Conservation (phyloP, 495 filamentous ascomycete genomes). For the Hypoxylon fuscum region DNA sequence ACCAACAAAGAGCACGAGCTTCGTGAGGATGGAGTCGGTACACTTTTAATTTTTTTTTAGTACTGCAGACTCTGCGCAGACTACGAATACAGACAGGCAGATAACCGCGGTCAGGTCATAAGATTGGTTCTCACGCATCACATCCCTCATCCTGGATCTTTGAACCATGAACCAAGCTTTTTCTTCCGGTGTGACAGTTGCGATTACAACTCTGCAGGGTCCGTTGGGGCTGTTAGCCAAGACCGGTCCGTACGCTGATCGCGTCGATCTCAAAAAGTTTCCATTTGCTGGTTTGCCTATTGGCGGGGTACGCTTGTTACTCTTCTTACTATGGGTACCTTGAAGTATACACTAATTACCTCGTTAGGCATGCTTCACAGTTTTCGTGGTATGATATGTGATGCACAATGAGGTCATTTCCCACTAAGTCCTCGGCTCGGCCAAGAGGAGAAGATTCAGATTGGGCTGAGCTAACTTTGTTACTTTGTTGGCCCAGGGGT, state of each 20-base stretch:
- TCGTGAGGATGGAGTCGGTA: conserved; percentile 17
- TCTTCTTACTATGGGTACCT: background rate
- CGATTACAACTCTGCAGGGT: conserved; percentile 27
- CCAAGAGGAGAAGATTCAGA: conserved; percentile 25
- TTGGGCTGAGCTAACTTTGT: conserved; percentile 25
- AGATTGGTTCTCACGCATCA: conserved; percentile 8
- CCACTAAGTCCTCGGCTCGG: conserved; percentile 33
- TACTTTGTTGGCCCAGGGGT: conserved; percentile 19
- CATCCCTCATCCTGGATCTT: conserved; percentile 30
- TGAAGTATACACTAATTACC: conserved; percentile 6
- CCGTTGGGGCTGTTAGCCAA: conserved; percentile 11
- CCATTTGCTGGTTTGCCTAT: conserved; percentile 18
- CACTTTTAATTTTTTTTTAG: conserved; percentile 17
- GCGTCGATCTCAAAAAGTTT: conserved; percentile 32
- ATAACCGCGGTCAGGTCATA: conserved; percentile 14
- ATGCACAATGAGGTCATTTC: conserved; percentile 30
- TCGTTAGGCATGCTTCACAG: conserved; percentile 28
- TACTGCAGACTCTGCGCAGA: too few species aligned
- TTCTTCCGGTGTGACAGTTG: conserved; percentile 27
- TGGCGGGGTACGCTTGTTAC: conserved; percentile 8
- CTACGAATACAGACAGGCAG: too few species aligned
- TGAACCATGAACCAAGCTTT: conserved; percentile 41
- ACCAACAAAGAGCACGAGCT: conserved; percentile 14
- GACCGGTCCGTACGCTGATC: conserved; percentile 32
- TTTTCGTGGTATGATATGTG: conserved; percentile 24